Percentiles rank a stretch among this genome's conserved stretches.
Evolutionary conservation across 257 asterid genomes (phyloP).

Genomic region (Lantana camara): DNA sequence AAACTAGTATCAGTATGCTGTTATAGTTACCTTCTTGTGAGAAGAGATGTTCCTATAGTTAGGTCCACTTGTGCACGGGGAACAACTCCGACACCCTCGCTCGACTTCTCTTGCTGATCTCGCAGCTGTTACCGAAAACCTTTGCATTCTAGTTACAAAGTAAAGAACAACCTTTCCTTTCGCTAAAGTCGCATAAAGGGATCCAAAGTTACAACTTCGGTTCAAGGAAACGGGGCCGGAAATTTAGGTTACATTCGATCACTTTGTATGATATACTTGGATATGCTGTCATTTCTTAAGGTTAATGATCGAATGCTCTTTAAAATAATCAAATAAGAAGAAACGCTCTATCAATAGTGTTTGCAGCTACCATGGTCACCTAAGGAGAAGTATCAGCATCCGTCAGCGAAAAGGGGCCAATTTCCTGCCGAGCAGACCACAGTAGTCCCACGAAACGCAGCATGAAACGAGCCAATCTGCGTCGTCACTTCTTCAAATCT

Average conservation of each 20-base stretch:
- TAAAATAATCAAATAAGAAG: conserved; percentile 12
- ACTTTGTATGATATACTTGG: too few relatives aligned
- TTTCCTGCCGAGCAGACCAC: conserved; percentile 49
- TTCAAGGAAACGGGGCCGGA: not conserved
- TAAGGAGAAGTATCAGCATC: conserved; percentile 41
- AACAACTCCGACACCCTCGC: conserved; percentile 35
- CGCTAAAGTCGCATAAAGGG: conserved; percentile 40
- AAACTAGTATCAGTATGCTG: not conserved
- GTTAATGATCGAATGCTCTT: too few relatives aligned
- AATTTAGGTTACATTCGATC: too few relatives aligned
- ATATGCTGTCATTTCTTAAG: too few relatives aligned
- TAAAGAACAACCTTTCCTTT: conserved; percentile 39
- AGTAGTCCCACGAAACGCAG: conserved; percentile 36
- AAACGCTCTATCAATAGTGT: conserved; percentile 31
- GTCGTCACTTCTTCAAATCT: conserved; percentile 33
- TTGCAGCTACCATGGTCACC: conserved; percentile 44
- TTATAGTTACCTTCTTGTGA: conserved; percentile 28
- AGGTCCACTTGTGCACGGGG: conserved; percentile 48
- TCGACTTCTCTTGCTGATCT: conserved; percentile 27
- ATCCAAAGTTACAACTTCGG: conserved; percentile 35
- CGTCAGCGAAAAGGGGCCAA: conserved; percentile 39
- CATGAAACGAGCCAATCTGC: conserved; percentile 41
- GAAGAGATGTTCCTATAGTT: conserved; percentile 37
- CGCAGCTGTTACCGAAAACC: conserved; percentile 29
- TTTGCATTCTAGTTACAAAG: conserved; percentile 36